These are phyloP conservation scores for Trichophaea hybrida DNA, from an alignment of 2,329 filamentous ascomycete species.

Conservation along the genomic window DNA sequence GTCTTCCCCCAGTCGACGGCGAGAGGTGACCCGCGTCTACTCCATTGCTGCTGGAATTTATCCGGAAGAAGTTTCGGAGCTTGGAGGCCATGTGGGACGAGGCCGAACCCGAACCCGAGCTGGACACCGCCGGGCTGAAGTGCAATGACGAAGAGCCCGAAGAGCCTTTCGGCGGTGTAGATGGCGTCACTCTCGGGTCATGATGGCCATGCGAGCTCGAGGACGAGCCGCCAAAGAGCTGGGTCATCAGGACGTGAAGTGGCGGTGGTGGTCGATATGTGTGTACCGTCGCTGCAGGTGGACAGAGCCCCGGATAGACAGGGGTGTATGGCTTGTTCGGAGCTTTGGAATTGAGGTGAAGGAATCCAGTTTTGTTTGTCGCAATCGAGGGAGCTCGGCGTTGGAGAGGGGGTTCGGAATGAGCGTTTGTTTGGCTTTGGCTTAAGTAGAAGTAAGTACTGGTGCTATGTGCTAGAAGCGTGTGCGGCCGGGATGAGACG, in stretches of 20 bases:
- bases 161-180: slow-evolving; percentile 15
- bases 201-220: slow-evolving; percentile 14
- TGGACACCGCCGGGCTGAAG: slow-evolving; percentile 7
- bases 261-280: background rate
- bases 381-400: too few relatives aligned
- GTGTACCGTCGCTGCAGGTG: background rate
- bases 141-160: background rate
- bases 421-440: too few relatives aligned
- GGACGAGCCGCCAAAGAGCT: slow-evolving; percentile 22
- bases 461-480: too few relatives aligned
- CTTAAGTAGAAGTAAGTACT: too few relatives aligned
- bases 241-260: slow-evolving; percentile 19
- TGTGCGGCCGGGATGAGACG: too few relatives aligned
- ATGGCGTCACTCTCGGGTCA: slow-evolving; percentile 12
- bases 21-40: slow-evolving; percentile 9
- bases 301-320: too few relatives aligned
- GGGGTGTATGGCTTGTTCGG: too few relatives aligned
- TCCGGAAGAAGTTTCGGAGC: slow-evolving; percentile 57
- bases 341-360: background rate
- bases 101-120: slow-evolving; percentile 5
- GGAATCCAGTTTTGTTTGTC: too few relatives aligned
- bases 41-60: slow-evolving; percentile 35
- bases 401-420: too few relatives aligned
- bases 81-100: slow-evolving; percentile 37
- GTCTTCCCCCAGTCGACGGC: background rate